Percentiles rank a stretch among this genome's conserved stretches.
Conservation (phyloP, 2,329 filamentous ascomycete species). For the Meredithiella fracta region DNA sequence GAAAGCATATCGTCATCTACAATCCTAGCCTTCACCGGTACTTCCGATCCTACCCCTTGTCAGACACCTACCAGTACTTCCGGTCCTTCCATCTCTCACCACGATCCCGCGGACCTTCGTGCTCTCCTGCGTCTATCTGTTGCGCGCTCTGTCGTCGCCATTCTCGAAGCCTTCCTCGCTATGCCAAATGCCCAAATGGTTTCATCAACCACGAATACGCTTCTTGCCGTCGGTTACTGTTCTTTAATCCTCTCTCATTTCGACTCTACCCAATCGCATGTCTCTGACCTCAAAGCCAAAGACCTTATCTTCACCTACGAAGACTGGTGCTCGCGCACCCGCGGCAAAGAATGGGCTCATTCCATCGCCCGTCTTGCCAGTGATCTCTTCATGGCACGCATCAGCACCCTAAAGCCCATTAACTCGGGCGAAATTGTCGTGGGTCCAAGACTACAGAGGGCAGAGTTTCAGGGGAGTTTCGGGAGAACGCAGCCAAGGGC, state of each 20-base stretch:
- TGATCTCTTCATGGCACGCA: slow-evolving; percentile 12
- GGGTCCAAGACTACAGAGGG: neutral
- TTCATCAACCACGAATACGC: slow-evolving; percentile 13
- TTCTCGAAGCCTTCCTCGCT: slow-evolving; percentile 12
- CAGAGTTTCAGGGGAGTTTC: slow-evolving; percentile 8
- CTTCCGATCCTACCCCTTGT: slow-evolving; percentile 3
- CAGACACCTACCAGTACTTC: slow-evolving; percentile 9
- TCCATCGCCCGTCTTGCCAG: slow-evolving; percentile 12
- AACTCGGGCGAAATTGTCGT: neutral
- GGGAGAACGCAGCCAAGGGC: slow-evolving; percentile 5
- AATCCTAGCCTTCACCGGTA: slow-evolving; percentile 4
- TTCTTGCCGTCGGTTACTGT: slow-evolving; percentile 12
- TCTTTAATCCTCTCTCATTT: slow-evolving; percentile 13
- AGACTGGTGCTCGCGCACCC: slow-evolving; percentile 11
- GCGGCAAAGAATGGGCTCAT: slow-evolving; percentile 13
- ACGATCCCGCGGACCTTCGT: slow-evolving; percentile 5
- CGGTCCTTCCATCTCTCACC: neutral
- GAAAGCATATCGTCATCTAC: slow-evolving; percentile 11
- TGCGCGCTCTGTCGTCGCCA: slow-evolving; percentile 9
- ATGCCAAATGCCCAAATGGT: slow-evolving; percentile 13
- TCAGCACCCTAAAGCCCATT: neutral
- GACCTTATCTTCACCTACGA: slow-evolving; percentile 13
- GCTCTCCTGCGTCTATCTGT: slow-evolving; percentile 10
- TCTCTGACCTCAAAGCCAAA: slow-evolving; percentile 8
- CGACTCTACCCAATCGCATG: slow-evolving; percentile 12